Conservation (phyloP, 495 filamentous ascomycete species). For the Penicillium roqueforti region DNA sequence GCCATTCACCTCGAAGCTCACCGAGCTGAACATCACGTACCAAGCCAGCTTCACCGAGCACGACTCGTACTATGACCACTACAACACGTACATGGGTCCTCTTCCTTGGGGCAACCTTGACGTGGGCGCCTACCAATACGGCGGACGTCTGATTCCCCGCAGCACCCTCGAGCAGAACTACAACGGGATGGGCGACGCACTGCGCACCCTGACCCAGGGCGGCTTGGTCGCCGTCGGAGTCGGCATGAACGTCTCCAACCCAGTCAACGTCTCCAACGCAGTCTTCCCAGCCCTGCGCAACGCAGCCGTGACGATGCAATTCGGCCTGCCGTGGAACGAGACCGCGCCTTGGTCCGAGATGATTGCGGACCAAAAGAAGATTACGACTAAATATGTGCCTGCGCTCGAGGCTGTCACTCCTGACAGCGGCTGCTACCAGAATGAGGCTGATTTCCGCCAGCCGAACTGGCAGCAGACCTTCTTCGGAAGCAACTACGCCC, state of each 20-base stretch:
- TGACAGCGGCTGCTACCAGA: conserved; percentile 34
- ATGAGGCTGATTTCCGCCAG: conserved; percentile 48
- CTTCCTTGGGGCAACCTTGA: conserved; percentile 38
- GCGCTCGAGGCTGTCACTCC: conserved; percentile 45
- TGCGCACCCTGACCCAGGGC: conserved; percentile 38
- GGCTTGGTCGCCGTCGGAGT: conserved; percentile 46
- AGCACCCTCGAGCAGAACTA: conserved; percentile 43
- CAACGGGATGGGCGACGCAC: conserved; percentile 32
- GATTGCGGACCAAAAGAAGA: conserved; percentile 36
- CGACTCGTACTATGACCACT: conserved; percentile 47
- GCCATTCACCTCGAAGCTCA: conserved; percentile 31
- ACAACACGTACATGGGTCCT: conserved; percentile 39
- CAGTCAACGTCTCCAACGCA: conserved; percentile 45
- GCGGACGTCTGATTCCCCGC: conserved; percentile 57
- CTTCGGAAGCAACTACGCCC: conserved; percentile 47
- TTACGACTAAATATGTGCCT: conserved; percentile 40
- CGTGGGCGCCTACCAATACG: conserved; percentile 49
- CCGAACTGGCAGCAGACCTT: conserved; percentile 50
- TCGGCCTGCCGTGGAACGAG: conserved; percentile 42
- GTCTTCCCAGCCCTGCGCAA: conserved; percentile 55
- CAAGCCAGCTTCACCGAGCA: conserved; percentile 26
- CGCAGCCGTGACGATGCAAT: conserved; percentile 44
- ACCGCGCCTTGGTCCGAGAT: conserved; percentile 41
- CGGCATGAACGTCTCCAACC: conserved; percentile 36
- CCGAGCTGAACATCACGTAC: conserved; percentile 27